Evolutionary conservation across 2,329 filamentous ascomycete species (phyloP).

Genomic region (Pestalotiopsis sp.): DNA sequence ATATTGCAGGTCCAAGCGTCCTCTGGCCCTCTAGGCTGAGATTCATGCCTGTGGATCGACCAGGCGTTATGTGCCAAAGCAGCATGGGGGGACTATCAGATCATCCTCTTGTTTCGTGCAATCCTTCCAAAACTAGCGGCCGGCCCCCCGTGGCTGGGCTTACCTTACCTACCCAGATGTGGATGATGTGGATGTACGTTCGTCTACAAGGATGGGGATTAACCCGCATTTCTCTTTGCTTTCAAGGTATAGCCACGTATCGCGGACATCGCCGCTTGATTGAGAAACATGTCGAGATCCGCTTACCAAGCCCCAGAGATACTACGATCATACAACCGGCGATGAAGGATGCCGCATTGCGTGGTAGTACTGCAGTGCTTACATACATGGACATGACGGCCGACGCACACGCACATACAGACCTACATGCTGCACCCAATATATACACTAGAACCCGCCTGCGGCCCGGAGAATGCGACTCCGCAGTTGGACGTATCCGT

Average conservation of each 20-base stretch:
- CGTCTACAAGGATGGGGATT: background rate
- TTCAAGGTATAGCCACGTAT: background rate
- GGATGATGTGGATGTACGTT: background rate
- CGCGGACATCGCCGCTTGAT: background rate
- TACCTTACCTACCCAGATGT: background rate
- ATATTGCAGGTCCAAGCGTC: background rate
- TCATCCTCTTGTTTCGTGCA: background rate
- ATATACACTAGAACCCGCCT: background rate
- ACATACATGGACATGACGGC: background rate
- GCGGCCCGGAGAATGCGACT: conserved; percentile 4
- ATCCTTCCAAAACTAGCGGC: background rate
- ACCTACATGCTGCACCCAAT: background rate
- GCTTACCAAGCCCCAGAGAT: background rate
- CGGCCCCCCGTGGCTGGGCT: background rate
- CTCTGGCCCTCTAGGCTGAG: background rate
- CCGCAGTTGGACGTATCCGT: background rate
- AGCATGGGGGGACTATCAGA: background rate
- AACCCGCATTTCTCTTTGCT: background rate
- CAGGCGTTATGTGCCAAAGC: background rate
- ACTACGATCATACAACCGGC: background rate
- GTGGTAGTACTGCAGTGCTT: background rate
- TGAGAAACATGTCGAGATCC: background rate
- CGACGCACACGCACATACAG: too few species aligned
- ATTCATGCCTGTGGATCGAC: background rate
- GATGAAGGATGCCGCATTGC: background rate